These are phyloP conservation scores for Ilex paraguariensis DNA, from an alignment of 305 asterid genomes.

Conservation along the genomic window DNA sequence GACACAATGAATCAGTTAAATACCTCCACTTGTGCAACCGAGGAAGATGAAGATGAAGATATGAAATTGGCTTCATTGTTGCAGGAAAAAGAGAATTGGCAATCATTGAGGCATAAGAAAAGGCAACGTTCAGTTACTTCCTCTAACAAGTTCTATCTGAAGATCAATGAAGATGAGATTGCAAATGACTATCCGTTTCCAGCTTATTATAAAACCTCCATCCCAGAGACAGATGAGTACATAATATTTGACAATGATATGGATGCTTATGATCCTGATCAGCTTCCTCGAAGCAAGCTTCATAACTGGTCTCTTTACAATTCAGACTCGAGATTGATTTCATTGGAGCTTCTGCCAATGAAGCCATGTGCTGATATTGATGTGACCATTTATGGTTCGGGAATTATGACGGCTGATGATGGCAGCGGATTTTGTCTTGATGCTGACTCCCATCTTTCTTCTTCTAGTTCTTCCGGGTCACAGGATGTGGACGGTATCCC, in stretches of 20 bases:
- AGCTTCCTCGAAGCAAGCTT: constrained; percentile 73
- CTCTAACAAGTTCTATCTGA: constrained; percentile 68
- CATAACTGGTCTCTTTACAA: constrained; percentile 95
- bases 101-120: constrained; percentile 70
- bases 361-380: constrained; percentile 91
- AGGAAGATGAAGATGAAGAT: constrained; percentile 76
- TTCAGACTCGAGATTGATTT: constrained; percentile 82
- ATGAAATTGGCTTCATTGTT: constrained; percentile 68
- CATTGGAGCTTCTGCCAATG: constrained; percentile 91
- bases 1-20: constrained; percentile 25
- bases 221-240: constrained; percentile 84
- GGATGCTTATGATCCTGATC: constrained; percentile 49
- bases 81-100: constrained; percentile 87
- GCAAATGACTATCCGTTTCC: constrained; percentile 96
- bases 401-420: constrained; percentile 79
- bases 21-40: constrained; percentile 29
- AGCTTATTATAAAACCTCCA: constrained; percentile 69
- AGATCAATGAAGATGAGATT: constrained; percentile 95
- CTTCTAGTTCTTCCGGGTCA: constrained; percentile 48
- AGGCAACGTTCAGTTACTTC: constrained; percentile 41
- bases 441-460: constrained; percentile 48
- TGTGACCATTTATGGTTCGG: constrained; percentile 87
- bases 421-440: constrained; percentile 86
- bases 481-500: constrained; percentile 75
- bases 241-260: constrained; percentile 65